These are phyloP conservation scores for Candida michaelii DNA, from an alignment of 805 yeast species.

Conservation along the genomic window DNA sequence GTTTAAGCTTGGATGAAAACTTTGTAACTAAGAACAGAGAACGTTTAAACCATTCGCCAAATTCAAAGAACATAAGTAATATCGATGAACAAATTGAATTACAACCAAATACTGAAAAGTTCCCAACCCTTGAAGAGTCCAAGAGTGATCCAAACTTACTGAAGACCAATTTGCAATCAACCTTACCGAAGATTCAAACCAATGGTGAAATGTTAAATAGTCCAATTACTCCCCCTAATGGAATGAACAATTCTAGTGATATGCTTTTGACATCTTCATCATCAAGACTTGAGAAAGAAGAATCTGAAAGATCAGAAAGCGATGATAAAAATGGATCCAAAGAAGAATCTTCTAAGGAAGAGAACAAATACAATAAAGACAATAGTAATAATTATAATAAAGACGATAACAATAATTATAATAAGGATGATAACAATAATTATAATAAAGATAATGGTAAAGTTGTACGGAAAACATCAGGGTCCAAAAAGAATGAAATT, in stretches of 20 bases:
- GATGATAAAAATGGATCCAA: no score
- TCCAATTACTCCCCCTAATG: neutral
- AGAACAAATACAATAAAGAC: no score
- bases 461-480: slow-evolving; percentile 12
- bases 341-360: no score
- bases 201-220: neutral
- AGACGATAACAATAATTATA: neutral
- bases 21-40: slow-evolving; percentile 13
- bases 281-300: neutral
- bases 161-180: neutral
- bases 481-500: slow-evolving; percentile 11
- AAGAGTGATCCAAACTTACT: neutral
- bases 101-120: neutral
- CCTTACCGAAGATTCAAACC: neutral
- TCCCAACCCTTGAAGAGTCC: slow-evolving; percentile 5
- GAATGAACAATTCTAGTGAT: neutral
- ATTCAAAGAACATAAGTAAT: slow-evolving; percentile 11
- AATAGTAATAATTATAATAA: no score
- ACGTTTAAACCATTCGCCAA: slow-evolving; percentile 10
- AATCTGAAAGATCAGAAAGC: no score
- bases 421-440: neutral
- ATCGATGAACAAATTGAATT: slow-evolving; percentile 7
- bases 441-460: neutral
- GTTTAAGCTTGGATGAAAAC: slow-evolving; percentile 26
- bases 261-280: neutral